Base-by-base conservation (phyloP, 2,329 filamentous ascomycete genomes). In the Shiraia bambusicola region DNA sequence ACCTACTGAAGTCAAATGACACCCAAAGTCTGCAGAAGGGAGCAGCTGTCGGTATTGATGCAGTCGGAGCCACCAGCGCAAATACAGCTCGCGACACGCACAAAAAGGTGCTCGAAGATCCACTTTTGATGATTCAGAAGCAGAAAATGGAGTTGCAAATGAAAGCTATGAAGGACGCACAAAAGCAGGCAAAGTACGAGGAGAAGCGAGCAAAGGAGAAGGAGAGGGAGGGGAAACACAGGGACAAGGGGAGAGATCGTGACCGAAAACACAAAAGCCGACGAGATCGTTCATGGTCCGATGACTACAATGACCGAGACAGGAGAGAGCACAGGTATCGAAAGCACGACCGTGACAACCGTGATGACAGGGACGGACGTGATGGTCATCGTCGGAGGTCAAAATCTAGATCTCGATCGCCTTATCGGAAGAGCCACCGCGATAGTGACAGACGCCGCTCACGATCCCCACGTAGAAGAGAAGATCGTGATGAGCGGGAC, bases 51-150 rank as follows among this genome's bases (percentile, higher is more conserved):
- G 56, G 61, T 12, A 53, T 69, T 26, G 64, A 71, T 35, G 76
- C 82, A 25, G 79, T 84, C 4, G 76, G 77, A 0, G 57, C 83
- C 36, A 75, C 77, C 0, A 59, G 83, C 35, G 84, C 85, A 17
- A 89, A 88, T 63, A 87, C 81, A 3, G 76, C 83, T 12, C 78
- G 88, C 50, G 93, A 98, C 67, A 90, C 84, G 0, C 86, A 88
- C 22, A 72, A 82, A 34, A 98, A 98, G 73, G 84, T 97, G 33
- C 79, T 90, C 50, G 87, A 94, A 52, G 93, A 98, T 64, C 93
- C 93, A 0, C 77, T 98, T 59, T 74, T 97, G 25, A 88, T 91
- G 16, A 96, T 98, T 67, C 95, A 95, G 76, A 87, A 84, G 65
- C 86, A 94, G 64, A 91, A 97, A 65, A 63, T 69, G 61, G 63